Evolutionary conservation across 2,329 filamentous ascomycete species (phyloP), one percentile per base, ranked within the genome.

Genomic region (Helicocarpus griseus): DNA sequence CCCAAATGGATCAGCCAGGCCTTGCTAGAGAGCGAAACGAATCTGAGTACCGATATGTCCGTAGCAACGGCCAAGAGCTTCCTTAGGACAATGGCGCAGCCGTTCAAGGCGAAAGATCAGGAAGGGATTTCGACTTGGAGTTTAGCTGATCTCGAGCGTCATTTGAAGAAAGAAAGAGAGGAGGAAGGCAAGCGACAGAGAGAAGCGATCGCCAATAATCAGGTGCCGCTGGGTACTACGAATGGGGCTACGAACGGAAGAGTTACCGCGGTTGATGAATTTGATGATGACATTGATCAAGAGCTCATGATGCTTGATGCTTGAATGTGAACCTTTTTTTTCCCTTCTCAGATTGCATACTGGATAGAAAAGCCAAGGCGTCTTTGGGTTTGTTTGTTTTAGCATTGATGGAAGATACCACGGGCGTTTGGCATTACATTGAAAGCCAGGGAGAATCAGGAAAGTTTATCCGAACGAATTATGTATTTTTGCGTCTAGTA

Each of bases 1-100:
- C 93, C 93, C 9, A 95, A 95, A 66, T 98, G 93, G 93, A 98
- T 98, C 63, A 87, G 85, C 56, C 86, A 94, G 64, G 89, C 86
- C 2, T 77, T 98, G 54, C 75, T 87, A 29, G 89, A 95, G 47
- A 84, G 85, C 21, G 89, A 95, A 59, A 83, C 85, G 9, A 96
- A 95, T 60, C 76, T 98, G 54, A 95, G 87, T 63, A 95, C 93
- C 0, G 93, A 98, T 64, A 95, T 97, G 83, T 89, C 91, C 0
- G 86, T 95, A 17, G 87, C 88, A 51, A 84, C 81, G 44, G 91
- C 93, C 9, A 89, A 94, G 71, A 86, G 86, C 49, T 98, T 98
- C 69, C 69, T 98, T 63, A 80, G 86, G 54, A 84, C 83, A 24
- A 98, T 98, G 88, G 90, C 88, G 4, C 89, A 94, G 65, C 90